Evolutionary conservation across 306 rosid species (phyloP).

Genomic region (Cucurbita argyrosperma): DNA sequence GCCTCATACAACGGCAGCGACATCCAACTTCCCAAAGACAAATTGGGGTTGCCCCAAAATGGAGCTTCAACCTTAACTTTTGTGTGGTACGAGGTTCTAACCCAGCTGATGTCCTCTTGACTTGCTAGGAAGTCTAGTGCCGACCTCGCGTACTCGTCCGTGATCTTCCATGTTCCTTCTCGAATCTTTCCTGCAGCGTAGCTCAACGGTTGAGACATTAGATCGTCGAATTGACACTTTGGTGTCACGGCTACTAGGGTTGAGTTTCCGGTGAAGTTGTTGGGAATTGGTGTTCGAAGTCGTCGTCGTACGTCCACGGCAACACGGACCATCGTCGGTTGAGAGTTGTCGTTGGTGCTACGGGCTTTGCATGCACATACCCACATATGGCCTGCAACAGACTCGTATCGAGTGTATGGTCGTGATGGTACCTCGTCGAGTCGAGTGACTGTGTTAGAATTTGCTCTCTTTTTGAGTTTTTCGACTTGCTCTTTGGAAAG

Average conservation of each 20-base stretch:
- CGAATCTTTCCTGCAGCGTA: slow-evolving; percentile 35
- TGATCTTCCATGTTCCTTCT: slow-evolving; percentile 36
- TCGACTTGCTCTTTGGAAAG: too few species aligned
- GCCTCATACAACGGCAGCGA: too few species aligned
- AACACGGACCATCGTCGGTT: slow-evolving; percentile 20
- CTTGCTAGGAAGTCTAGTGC: slow-evolving; percentile 27
- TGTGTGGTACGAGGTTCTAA: background rate
- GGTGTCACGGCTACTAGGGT: slow-evolving; percentile 26
- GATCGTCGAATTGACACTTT: slow-evolving; percentile 22
- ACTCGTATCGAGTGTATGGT: slow-evolving; percentile 18
- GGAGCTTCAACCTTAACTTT: too few species aligned
- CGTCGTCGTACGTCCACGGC: slow-evolving; percentile 30
- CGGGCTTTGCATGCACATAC: slow-evolving; percentile 43
- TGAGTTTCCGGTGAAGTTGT: slow-evolving; percentile 44
- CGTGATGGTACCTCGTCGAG: slow-evolving; percentile 1
- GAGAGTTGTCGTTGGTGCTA: slow-evolving; percentile 12
- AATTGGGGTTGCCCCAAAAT: too few species aligned
- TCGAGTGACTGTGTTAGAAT: slow-evolving; percentile 1
- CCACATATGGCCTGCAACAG: slow-evolving; percentile 38
- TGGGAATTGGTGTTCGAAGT: slow-evolving; percentile 27
- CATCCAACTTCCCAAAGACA: too few species aligned
- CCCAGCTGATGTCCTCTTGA: slow-evolving; percentile 21
- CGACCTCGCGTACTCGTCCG: slow-evolving; percentile 24
- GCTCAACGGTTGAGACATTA: slow-evolving; percentile 32
- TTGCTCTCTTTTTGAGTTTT: slow-evolving; percentile 22